These are phyloP conservation scores for bread wheat (Triticum aestivum) DNA, from an alignment of 176 grass and related monocot genomes.

Conservation along the genomic window IWGSC_CS_RefSeq_v2.1 NC_057800.1:631215245-631215744, in stretches of 20 bases:
- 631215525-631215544: conserved; percentile 17
- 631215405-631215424: conserved; percentile 70
- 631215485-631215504: conserved; percentile 4
- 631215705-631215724: conserved; percentile 79
- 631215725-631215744: conserved; percentile 82
- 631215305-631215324: conserved; percentile 80
- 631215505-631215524: conserved; percentile 3
- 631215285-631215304: conserved; percentile 67
- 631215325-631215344: conserved; percentile 86
- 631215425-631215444: neutral
- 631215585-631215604: conserved; percentile 11
- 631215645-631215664: conserved; percentile 27
- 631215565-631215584: conserved; percentile 25
- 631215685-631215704: conserved; percentile 64
- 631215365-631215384: conserved; percentile 66
- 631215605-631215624: conserved; percentile 12
- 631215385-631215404: conserved; percentile 71
- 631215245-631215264: conserved; percentile 18
- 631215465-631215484: conserved; percentile 27
- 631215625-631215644: conserved; percentile 15
- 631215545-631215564: neutral
- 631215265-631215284: conserved; percentile 59
- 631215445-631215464: conserved; percentile 18
- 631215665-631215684: conserved; percentile 50
- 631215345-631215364: conserved; percentile 62